Evolutionary conservation across 106 monocot genomes (phyloP).

Genomic region (Dendrobium chrysotoxum): DNA sequence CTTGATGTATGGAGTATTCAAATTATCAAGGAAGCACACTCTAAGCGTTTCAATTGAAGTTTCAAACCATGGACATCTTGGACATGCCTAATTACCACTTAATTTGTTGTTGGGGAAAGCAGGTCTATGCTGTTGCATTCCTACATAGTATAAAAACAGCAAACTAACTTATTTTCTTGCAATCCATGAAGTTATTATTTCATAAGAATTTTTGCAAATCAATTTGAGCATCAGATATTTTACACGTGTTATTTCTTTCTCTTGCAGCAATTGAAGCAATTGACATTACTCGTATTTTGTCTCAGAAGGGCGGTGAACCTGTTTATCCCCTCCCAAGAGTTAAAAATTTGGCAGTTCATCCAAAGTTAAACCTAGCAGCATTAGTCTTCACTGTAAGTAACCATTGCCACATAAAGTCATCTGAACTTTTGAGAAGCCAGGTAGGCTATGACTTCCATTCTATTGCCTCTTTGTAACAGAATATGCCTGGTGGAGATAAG

Average conservation of each 20-base stretch:
- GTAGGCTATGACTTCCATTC: neutral
- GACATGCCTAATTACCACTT: neutral
- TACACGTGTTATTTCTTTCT: neutral
- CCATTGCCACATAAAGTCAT: neutral
- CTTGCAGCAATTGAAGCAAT: slow-evolving; percentile 83
- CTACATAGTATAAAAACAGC: neutral
- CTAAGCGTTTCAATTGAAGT: neutral
- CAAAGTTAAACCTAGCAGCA: slow-evolving; percentile 82
- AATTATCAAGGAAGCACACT: neutral
- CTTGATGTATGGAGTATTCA: neutral
- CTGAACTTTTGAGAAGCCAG: neutral
- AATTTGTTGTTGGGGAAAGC: neutral
- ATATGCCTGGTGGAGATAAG: slow-evolving; percentile 46
- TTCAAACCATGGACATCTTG: neutral
- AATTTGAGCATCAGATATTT: neutral
- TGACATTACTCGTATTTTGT: slow-evolving; percentile 74
- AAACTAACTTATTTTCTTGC: neutral
- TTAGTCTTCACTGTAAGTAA: slow-evolving; percentile 63
- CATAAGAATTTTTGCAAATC: neutral
- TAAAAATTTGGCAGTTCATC: slow-evolving; percentile 77
- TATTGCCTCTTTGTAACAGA: slow-evolving; percentile 28
- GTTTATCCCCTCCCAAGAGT: slow-evolving; percentile 88
- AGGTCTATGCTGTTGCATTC: neutral
- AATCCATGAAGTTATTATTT: neutral
- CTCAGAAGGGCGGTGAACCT: slow-evolving; percentile 83